phyloP scores from a whole-genome alignment of 495 filamentous ascomycete species.

The Penicillium alfredii region DNA sequence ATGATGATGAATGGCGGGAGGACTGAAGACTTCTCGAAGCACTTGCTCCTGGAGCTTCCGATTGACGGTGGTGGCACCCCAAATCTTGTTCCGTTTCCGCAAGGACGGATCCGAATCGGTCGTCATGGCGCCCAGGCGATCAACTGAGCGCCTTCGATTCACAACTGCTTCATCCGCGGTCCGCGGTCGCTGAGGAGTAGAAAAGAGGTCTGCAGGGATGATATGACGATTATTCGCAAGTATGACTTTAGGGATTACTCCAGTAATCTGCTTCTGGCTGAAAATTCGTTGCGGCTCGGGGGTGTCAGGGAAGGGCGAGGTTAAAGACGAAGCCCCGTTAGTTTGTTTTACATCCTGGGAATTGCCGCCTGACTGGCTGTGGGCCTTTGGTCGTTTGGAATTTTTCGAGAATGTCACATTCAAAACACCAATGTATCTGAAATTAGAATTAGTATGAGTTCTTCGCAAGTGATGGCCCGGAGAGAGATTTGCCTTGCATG shows the following conservation, averaged over 20 bases:
- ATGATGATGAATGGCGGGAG: constrained; percentile 67
- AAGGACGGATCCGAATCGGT: constrained; percentile 18
- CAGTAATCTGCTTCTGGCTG: constrained; percentile 66
- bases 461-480: too few relatives aligned
- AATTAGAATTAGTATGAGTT: constrained; percentile 24
- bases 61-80: constrained; percentile 96
- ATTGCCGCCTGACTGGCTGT: constrained; percentile 16
- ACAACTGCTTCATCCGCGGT: constrained; percentile 22
- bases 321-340: constrained; percentile 14
- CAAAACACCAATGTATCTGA: constrained; percentile 90
- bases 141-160: constrained; percentile 14
- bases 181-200: constrained; percentile 24
- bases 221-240: constrained; percentile 96
- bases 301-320: constrained; percentile 14
- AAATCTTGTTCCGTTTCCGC: constrained; percentile 56
- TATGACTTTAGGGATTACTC: constrained; percentile 78
- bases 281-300: constrained; percentile 57
- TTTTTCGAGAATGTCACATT: constrained; percentile 95
- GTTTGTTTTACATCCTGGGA: constrained; percentile 13
- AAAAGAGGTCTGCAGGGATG: constrained; percentile 76
- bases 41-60: constrained; percentile 83
- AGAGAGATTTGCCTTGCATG: too few relatives aligned
- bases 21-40: constrained; percentile 87
- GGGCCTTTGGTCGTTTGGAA: constrained; percentile 55
- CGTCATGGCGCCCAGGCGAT: constrained; percentile 11